phyloP scores from a whole-genome alignment of 176 grass and related monocot genomes.

The barley (Hordeum vulgare) region MorexV3_pseudomolecules_assembly NC_058522.1:484350365-484350864 shows the following conservation, averaged over 20 bases:
- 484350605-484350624: slow-evolving; percentile 21
- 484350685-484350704: slow-evolving; percentile 51
- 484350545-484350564: neutral
- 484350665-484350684: slow-evolving; percentile 2
- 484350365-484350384: too few species aligned
- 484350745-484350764: slow-evolving; percentile 1
- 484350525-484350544: neutral
- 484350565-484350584: slow-evolving; percentile 2
- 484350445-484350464: neutral
- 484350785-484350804: slow-evolving; percentile 25
- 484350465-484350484: neutral
- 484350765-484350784: neutral
- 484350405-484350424: too few species aligned
- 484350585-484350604: neutral
- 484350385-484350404: too few species aligned
- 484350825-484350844: slow-evolving; percentile 4
- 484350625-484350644: neutral
- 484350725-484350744: neutral
- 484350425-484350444: neutral
- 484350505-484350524: neutral
- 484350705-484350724: slow-evolving; percentile 15
- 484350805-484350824: neutral
- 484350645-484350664: neutral
- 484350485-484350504: neutral
- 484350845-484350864: slow-evolving; percentile 21